These are phyloP conservation scores for Clathrus columnatus DNA, from an alignment of 768 basidiomycete species.

Conservation along the genomic window DNA sequence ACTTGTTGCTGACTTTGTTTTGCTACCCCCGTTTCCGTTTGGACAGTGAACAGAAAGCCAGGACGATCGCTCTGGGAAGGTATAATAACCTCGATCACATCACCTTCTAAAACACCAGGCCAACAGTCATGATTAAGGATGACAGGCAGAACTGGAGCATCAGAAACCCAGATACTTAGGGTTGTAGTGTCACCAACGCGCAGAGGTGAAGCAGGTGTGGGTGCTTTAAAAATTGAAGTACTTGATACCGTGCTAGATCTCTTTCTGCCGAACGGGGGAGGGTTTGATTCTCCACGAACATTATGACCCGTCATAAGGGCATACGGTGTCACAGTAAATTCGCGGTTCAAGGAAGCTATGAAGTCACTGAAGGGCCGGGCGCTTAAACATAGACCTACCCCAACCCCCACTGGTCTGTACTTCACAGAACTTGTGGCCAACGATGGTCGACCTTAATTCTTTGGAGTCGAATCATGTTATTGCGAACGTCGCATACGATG, in stretches of 20 bases:
- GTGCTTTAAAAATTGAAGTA: background rate
- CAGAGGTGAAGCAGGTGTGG: constrained; percentile 30
- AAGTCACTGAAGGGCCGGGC: background rate
- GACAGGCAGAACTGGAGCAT: constrained; percentile 52
- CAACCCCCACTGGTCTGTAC: background rate
- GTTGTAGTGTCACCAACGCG: constrained; percentile 54
- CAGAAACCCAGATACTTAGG: constrained; percentile 69
- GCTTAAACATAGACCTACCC: background rate
- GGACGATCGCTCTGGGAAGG: constrained; percentile 26
- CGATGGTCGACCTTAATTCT: background rate
- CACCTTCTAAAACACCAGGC: constrained; percentile 74
- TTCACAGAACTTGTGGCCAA: background rate
- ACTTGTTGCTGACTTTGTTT: constrained; percentile 62
- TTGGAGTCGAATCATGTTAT: constrained; percentile 3
- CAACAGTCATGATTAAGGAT: constrained; percentile 66
- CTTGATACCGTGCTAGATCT: constrained; percentile 9
- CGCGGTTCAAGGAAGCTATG: background rate
- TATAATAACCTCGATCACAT: constrained; percentile 48
- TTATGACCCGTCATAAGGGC: constrained; percentile 6
- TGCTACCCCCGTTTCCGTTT: constrained; percentile 49
- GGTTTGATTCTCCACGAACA: constrained; percentile 3
- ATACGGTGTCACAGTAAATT: background rate
- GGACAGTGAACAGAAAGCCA: constrained; percentile 57
- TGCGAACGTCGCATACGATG: constrained; percentile 47
- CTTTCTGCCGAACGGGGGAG: constrained; percentile 4